Percentiles rank a stretch among this genome's conserved stretches.
Conservation (phyloP, 768 basidiomycete species). For the Asterophora parasitica region DNA sequence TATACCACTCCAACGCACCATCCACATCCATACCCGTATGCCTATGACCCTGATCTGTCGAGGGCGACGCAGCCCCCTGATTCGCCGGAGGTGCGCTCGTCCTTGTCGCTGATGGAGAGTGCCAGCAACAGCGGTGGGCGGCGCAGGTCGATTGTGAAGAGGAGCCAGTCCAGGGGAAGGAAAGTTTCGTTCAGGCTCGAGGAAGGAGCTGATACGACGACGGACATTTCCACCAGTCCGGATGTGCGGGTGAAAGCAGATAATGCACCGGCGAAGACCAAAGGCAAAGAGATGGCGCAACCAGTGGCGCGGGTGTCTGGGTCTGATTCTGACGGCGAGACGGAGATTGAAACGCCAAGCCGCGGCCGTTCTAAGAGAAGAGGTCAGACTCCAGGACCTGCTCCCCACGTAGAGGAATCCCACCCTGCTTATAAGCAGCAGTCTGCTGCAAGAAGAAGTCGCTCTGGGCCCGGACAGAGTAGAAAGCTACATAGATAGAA, state of each 20-base stretch:
- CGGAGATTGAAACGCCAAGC: background rate
- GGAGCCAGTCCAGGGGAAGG: slow-evolving; percentile 51
- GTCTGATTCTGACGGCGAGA: background rate
- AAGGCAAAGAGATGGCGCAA: background rate
- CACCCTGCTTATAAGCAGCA: background rate
- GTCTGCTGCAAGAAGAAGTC: background rate
- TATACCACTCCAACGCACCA: slow-evolving; percentile 36
- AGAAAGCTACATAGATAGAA: too few species aligned
- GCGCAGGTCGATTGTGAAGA: slow-evolving; percentile 35
- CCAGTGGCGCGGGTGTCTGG: background rate
- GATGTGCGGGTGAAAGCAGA: background rate
- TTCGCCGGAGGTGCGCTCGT: slow-evolving; percentile 38
- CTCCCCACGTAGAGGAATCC: background rate
- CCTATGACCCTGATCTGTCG: slow-evolving; percentile 42
- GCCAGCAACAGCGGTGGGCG: slow-evolving; percentile 15
- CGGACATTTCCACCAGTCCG: slow-evolving; percentile 1
- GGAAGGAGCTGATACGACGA: slow-evolving; percentile 15
- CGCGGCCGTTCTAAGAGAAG: slow-evolving; percentile 1
- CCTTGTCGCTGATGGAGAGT: slow-evolving; percentile 30
- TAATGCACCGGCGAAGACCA: background rate
- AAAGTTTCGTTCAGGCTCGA: slow-evolving; percentile 52
- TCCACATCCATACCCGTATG: slow-evolving; percentile 33
- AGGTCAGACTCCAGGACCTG: slow-evolving; percentile 3
- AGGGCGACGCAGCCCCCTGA: slow-evolving; percentile 47
- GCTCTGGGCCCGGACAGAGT: background rate